These are phyloP conservation scores for Afroboletus lepidellus DNA, from an alignment of 1,284 basidiomycete genomes.

Conservation along the genomic window DNA sequence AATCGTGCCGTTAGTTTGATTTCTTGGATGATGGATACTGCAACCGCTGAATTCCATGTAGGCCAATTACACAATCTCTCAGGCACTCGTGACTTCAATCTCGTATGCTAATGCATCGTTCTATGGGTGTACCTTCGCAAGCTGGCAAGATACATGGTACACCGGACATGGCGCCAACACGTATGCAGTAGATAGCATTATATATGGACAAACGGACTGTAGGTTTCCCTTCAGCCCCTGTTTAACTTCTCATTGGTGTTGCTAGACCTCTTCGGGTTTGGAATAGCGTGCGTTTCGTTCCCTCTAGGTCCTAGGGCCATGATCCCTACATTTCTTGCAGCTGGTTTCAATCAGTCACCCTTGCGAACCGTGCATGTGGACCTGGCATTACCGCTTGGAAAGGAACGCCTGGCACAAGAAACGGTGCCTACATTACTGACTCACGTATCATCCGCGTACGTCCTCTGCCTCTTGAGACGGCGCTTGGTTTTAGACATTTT, in stretches of 20 bases:
- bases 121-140: conserved; percentile 62
- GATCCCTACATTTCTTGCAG: not conserved
- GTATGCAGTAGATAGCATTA: conserved; percentile 59
- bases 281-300: not conserved
- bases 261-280: conserved; percentile 55
- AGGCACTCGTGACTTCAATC: conserved; percentile 58
- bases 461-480: not conserved
- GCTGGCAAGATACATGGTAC: conserved; percentile 69
- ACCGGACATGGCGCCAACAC: conserved; percentile 59
- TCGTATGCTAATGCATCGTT: conserved; percentile 66
- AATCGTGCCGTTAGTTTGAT: conserved; percentile 51
- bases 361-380: not conserved
- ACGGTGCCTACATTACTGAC: not conserved
- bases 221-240: conserved; percentile 29
- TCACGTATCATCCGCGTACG: not conserved
- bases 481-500: not conserved
- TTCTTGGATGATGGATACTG: not conserved
- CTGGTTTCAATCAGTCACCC: not conserved
- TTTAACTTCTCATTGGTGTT: conserved; percentile 7
- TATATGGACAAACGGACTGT: conserved; percentile 67
- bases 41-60: conserved; percentile 21
- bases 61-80: conserved; percentile 59
- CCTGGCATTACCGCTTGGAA: not conserved
- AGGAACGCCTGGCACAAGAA: not conserved
- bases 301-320: not conserved